phyloP scores from a whole-genome alignment of 192 early-diverging fungal genomes.

The Mortierella alpina region DNA sequence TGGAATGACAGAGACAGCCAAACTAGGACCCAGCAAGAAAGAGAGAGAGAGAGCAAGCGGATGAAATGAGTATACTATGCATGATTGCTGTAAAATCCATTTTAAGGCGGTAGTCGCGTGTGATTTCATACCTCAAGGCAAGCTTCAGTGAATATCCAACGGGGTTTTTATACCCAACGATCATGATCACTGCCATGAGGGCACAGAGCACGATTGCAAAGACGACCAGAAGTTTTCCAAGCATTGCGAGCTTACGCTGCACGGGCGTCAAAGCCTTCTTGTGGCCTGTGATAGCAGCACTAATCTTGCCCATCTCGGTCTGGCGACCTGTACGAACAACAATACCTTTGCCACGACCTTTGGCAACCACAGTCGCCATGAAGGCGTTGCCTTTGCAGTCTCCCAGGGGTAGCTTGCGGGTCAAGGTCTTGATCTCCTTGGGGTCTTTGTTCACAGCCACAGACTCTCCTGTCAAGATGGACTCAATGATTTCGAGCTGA shows the following conservation, averaged over 20 bases:
- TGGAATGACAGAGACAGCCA: constrained; percentile 97
- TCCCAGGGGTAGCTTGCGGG: constrained; percentile 75
- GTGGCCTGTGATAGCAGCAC: constrained; percentile 81
- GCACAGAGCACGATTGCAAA: constrained; percentile 85
- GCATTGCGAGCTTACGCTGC: constrained; percentile 77
- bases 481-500: constrained; percentile 83
- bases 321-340: constrained; percentile 88
- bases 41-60: background rate
- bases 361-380: constrained; percentile 93
- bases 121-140: constrained; percentile 73
- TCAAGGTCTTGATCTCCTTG: constrained; percentile 75
- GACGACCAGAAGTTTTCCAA: constrained; percentile 88
- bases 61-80: background rate
- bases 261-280: constrained; percentile 70
- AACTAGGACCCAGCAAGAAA: constrained; percentile 53
- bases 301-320: constrained; percentile 97
- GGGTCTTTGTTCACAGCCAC: constrained; percentile 73
- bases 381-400: constrained; percentile 98
- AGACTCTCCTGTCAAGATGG: constrained; percentile 87
- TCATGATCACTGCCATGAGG: constrained; percentile 85
- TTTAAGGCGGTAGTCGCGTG: background rate
- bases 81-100: background rate
- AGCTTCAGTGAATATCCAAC: constrained; percentile 81
- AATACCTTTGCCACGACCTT: constrained; percentile 91
- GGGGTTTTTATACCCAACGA: constrained; percentile 71